Evolutionary conservation across 805 yeast species (phyloP).

Genomic region (Scheffersomyces stipitis): DNA sequence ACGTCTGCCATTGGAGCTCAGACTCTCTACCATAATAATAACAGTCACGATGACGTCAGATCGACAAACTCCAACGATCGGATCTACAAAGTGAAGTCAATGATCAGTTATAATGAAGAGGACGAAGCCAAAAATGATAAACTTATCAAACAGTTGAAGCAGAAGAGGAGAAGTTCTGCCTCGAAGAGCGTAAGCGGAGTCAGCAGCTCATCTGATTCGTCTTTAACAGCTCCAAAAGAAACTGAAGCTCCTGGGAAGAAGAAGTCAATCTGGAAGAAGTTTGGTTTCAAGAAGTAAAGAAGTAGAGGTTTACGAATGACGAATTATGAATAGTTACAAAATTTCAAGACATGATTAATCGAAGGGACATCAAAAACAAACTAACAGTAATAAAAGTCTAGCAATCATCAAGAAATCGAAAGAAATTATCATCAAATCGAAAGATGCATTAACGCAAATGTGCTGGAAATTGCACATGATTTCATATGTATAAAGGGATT

Average conservation of each 20-base stretch:
- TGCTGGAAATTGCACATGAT: no score
- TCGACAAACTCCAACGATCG: conserved; percentile 11
- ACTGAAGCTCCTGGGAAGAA: conserved; percentile 5
- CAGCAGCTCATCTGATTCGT: not conserved
- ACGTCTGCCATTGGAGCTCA: not conserved
- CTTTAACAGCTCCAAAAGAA: conserved; percentile 1
- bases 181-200: conserved; percentile 8
- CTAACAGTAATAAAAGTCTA: no score
- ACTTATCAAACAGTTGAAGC: conserved; percentile 8
- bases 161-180: conserved; percentile 2
- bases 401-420: no score
- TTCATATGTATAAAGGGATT: no score
- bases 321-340: not conserved
- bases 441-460: no score
- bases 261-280: conserved; percentile 13
- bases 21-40: not conserved
- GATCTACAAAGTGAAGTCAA: conserved; percentile 42
- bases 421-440: no score
- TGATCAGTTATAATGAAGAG: conserved; percentile 35
- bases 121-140: conserved; percentile 20
- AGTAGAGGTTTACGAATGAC: not conserved
- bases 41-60: not conserved
- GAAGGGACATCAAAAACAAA: no score
- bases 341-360: no score
- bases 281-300: conserved; percentile 13